Percentiles rank a stretch among this genome's conserved stretches.
These are phyloP conservation scores for Marasmius oreades DNA, from an alignment of 1,284 basidiomycete species.

Conservation along the genomic window DNA sequence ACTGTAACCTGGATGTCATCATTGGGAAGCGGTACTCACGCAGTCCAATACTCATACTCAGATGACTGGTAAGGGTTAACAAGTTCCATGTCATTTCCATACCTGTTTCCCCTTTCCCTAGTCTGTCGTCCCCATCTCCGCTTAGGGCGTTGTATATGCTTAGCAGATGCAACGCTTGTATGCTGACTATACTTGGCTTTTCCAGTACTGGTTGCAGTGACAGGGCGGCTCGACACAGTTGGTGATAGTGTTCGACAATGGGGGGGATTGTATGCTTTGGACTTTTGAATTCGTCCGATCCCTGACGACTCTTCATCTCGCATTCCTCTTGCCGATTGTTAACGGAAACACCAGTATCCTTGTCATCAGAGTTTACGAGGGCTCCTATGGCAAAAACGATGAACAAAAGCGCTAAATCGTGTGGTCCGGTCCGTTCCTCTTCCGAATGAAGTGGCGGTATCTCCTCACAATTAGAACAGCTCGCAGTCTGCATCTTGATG, in stretches of 20 bases:
- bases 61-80: slow-evolving; percentile 49
- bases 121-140: slow-evolving; percentile 17
- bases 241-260: slow-evolving; percentile 57
- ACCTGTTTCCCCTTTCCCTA: slow-evolving; percentile 30
- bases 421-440: slow-evolving; percentile 39
- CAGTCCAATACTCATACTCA: slow-evolving; percentile 41
- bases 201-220: slow-evolving; percentile 60
- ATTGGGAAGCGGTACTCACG: neutral
- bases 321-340: slow-evolving; percentile 22
- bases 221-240: slow-evolving; percentile 56
- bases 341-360: neutral
- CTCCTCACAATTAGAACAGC: neutral
- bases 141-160: slow-evolving; percentile 52
- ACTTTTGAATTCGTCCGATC: neutral
- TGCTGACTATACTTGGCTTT: slow-evolving; percentile 61
- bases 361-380: slow-evolving; percentile 39
- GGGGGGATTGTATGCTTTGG: neutral
- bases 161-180: slow-evolving; percentile 59
- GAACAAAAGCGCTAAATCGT: slow-evolving; percentile 59
- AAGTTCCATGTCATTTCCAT: slow-evolving; percentile 66
- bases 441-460: slow-evolving; percentile 2
- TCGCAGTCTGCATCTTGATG: neutral
- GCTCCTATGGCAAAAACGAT: slow-evolving; percentile 60
- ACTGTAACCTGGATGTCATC: slow-evolving; percentile 34
- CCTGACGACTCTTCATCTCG: slow-evolving; percentile 13